Evolutionary conservation across 805 yeast species (phyloP).

Genomic region (Zygosaccharomyces pseudorouxii): DNA sequence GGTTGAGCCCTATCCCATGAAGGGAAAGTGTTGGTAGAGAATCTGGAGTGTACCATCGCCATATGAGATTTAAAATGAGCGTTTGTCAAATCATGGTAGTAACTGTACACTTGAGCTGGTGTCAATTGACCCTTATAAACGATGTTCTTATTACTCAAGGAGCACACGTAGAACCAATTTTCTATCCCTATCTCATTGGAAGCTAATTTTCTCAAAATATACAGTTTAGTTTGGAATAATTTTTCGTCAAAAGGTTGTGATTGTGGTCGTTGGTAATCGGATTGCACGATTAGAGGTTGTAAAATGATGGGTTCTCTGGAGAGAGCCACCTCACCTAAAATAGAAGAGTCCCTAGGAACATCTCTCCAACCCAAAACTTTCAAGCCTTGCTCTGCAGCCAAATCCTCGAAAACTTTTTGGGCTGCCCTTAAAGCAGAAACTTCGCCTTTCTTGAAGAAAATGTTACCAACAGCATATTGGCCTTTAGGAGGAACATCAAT

Average conservation of each 20-base stretch:
- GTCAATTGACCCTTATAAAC: constrained; percentile 98
- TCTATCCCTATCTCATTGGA: constrained; percentile 88
- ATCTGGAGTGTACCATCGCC: constrained; percentile 94
- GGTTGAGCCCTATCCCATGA: constrained; percentile 99
- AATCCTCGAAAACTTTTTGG: constrained; percentile 69
- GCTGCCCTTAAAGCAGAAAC: constrained; percentile 54
- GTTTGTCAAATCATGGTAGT: constrained; percentile 87
- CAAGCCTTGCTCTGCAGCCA: constrained; percentile 72
- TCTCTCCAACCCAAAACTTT: constrained; percentile 90
- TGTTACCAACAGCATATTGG: constrained; percentile 92
- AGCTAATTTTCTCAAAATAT: constrained; percentile 81
- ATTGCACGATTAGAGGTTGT: constrained; percentile 86
- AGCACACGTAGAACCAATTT: constrained; percentile 97
- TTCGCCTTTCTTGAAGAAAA: constrained; percentile 84
- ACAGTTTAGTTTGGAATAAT: constrained; percentile 76
- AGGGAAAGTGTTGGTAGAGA: constrained; percentile 97
- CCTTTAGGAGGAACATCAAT: constrained; percentile 70
- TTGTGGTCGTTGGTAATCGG: constrained; percentile 29
- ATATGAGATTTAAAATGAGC: constrained; percentile 92
- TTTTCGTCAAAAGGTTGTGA: constrained; percentile 39
- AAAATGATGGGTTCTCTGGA: constrained; percentile 87
- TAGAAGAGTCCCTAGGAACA: constrained; percentile 92
- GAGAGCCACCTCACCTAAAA: constrained; percentile 90
- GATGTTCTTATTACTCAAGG: constrained; percentile 80
- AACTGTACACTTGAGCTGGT: constrained; percentile 91